A percentile compares a stretch with the other conserved stretches of the same genome.
Conservation (phyloP, 2,329 filamentous ascomycete genomes). For the Aspergillus fumigatiaffinis region DNA sequence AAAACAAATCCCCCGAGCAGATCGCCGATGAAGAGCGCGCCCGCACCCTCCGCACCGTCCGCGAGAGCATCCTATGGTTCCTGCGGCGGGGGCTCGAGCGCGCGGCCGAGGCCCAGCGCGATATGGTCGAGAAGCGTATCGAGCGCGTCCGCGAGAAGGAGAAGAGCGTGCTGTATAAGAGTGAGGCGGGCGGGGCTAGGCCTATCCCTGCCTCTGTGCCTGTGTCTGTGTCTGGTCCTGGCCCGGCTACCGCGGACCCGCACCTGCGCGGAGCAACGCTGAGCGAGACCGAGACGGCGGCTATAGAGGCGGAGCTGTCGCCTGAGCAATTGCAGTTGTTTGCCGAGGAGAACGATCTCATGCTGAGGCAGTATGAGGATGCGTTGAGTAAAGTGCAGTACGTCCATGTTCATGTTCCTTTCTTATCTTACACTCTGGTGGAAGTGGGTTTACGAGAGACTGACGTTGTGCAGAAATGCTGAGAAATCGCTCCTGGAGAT, state of each 20-base stretch:
- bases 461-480: conserved; percentile 58
- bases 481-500: conserved; percentile 92
- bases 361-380: conserved; percentile 90
- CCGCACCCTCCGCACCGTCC: conserved; percentile 63
- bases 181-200: conserved; percentile 10
- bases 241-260: background rate
- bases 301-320: conserved; percentile 60
- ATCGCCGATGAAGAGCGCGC: conserved; percentile 66
- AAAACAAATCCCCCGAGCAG: conserved; percentile 61
- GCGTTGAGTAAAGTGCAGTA: conserved; percentile 93
- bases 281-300: conserved; percentile 30
- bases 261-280: conserved; percentile 12
- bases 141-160: conserved; percentile 84
- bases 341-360: conserved; percentile 85
- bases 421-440: background rate
- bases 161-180: conserved; percentile 76
- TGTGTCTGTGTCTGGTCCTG: conserved; percentile 8
- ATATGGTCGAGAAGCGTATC: conserved; percentile 89
- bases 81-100: conserved; percentile 70
- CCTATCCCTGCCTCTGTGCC: conserved; percentile 12
- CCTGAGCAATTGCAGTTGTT: conserved; percentile 89
- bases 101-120: conserved; percentile 73
- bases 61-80: conserved; percentile 81
- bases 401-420: conserved; percentile 46
- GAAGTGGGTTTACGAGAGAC: background rate